Evolutionary conservation across 2,329 filamentous ascomycete species (phyloP), one percentile per base, ranked within the genome.

Genomic region (Akanthomyces lecanii): DNA sequence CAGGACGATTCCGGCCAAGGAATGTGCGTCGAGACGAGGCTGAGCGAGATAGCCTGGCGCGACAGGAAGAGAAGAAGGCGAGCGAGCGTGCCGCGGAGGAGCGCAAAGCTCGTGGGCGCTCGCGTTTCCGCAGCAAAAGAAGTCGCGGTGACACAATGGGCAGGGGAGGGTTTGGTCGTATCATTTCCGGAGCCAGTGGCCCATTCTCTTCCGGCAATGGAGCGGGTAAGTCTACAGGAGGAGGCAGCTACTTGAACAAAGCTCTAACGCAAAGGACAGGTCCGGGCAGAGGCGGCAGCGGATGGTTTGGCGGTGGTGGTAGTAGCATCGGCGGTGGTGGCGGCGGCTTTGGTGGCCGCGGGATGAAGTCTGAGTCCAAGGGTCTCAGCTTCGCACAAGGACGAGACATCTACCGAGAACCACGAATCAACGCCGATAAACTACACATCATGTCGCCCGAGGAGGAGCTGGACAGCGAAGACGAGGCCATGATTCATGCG

Each of bases 341-440:
- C 40, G 71, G 70, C 48, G 70, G 72, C 51, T 67, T 71, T 67
- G 68, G 65, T 63, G 68, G 67, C 4, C 63, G 67, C 45, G 67
- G 65, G 65, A 68, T 67, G 40, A 77, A 75, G 61, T 69, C 72
- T 51, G 75, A 80, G 59, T 71, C 71, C 48, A 77, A 74, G 61
- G 63, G 52, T 65, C 55, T 66, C 63, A 77, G 74, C 47, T 79
- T 80, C 64, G 72, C 73, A 44, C 74, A 78, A 52, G 72, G 70
- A 21, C 70, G 71, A 18, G 66, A 68, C 21, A 66, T 67, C 54
- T 66, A 69, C 40, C 73, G 76, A 64, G 81, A 85, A 65, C 67
- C 77, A 40, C 75, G 84, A 71, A 81, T 86, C 70, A 85, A 86
- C 67, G 81, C 82, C 66, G 83, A 86, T 68, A 77, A 79, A 62